Conservation (phyloP, 1,139 yeast species). For the Pichia sp. region DNA sequence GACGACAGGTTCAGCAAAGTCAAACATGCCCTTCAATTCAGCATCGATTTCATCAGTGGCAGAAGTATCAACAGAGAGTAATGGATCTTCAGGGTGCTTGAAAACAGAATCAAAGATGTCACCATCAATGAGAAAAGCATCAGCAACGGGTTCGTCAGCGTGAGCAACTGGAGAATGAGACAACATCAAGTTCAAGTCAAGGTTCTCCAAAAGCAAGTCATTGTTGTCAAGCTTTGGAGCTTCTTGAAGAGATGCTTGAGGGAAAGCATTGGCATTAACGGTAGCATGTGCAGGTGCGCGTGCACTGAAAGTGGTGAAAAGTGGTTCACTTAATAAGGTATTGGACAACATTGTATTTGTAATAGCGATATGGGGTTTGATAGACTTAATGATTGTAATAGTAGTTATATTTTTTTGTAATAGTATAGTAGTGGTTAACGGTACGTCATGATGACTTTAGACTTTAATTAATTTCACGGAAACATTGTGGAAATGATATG, state of each 20-base stretch:
- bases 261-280: conserved; percentile 1
- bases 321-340: conserved; percentile 36
- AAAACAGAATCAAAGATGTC: conserved; percentile 59
- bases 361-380: neutral
- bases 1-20: too few species aligned
- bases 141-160: conserved; percentile 14
- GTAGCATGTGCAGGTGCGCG: too few species aligned
- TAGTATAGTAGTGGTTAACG: conserved; percentile 1
- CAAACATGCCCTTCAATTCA: too few species aligned
- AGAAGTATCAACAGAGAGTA: too few species aligned
- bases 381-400: neutral
- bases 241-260: conserved; percentile 6
- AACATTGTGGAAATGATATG: conserved; percentile 12
- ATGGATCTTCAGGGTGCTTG: neutral
- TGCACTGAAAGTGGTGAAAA: conserved; percentile 35
- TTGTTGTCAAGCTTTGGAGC: conserved; percentile 11
- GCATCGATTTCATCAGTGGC: neutral
- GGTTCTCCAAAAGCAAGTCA: conserved; percentile 5
- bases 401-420: conserved; percentile 1
- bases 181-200: conserved; percentile 8
- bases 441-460: conserved; percentile 23
- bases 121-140: conserved; percentile 49
- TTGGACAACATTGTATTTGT: conserved; percentile 10
- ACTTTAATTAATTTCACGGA: conserved; percentile 15
- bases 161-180: conserved; percentile 1